A percentile compares a stretch with the other conserved stretches of the same genome.
Conservation (phyloP, 768 basidiomycete genomes). For the Hysterangium stoloniferum region DNA sequence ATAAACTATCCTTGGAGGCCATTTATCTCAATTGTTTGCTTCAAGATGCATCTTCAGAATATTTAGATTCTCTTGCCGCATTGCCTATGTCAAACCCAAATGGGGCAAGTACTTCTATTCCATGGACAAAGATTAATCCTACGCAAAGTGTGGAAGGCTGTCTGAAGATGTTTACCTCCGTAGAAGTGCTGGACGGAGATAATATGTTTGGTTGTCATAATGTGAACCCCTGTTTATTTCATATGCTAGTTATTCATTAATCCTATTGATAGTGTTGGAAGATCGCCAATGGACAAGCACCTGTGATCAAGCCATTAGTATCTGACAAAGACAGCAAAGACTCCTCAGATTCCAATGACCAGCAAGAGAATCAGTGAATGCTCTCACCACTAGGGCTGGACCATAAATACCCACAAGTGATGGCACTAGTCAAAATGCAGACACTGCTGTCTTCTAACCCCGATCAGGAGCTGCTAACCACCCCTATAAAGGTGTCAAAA, state of each 20-base stretch:
- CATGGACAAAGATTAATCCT: slow-evolving; percentile 34
- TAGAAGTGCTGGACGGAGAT: slow-evolving; percentile 90
- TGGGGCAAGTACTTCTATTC: slow-evolving; percentile 12
- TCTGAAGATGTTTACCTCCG: slow-evolving; percentile 79
- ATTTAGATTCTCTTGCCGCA: slow-evolving; percentile 40
- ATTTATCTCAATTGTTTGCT: slow-evolving; percentile 64
- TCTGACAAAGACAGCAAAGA: slow-evolving; percentile 17
- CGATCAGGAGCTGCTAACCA: no score
- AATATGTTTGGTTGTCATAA: slow-evolving; percentile 85
- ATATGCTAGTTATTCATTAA: background rate
- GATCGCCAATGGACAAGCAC: slow-evolving; percentile 52
- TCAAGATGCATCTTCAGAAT: slow-evolving; percentile 45
- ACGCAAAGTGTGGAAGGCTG: slow-evolving; percentile 68
- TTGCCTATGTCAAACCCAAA: slow-evolving; percentile 22
- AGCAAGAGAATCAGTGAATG: no score
- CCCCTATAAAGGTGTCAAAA: no score
- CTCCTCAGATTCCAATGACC: slow-evolving; percentile 23
- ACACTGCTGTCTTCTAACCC: no score
- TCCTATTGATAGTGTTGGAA: slow-evolving; percentile 73
- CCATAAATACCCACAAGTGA: no score
- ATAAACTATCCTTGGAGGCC: no score
- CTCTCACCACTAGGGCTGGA: no score
- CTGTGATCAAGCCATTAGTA: slow-evolving; percentile 9
- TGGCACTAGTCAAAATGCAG: no score
- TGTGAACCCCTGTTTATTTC: background rate